Evolutionary conservation across 176 grass and related monocot genomes (phyloP).

Genomic region (Poa annua): DNA sequence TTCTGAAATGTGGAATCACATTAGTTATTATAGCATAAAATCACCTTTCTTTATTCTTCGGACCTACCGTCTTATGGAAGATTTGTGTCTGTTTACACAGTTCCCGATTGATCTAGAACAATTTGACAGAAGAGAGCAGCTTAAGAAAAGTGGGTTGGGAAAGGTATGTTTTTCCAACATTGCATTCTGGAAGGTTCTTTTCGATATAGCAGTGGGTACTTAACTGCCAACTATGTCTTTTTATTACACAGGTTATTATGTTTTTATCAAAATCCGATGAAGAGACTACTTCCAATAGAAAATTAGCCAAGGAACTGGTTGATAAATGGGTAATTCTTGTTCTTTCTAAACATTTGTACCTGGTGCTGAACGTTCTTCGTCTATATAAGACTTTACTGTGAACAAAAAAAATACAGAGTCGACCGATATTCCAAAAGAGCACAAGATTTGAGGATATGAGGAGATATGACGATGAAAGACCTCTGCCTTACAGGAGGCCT

Average conservation of each 20-base stretch:
- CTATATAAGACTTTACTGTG: conserved; percentile 15
- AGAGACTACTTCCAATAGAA: conserved; percentile 94
- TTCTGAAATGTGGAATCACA: conserved; percentile 6
- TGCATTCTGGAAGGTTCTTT: conserved; percentile 13
- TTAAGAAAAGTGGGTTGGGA: conserved; percentile 97
- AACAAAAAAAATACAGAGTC: conserved; percentile 61
- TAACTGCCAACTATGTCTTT: conserved; percentile 24
- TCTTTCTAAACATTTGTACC: conserved; percentile 19
- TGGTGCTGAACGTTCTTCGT: conserved; percentile 15
- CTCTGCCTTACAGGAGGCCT: conserved; percentile 68
- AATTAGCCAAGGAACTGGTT: conserved; percentile 92
- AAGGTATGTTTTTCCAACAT: conserved; percentile 53
- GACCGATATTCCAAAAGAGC: conserved; percentile 98
- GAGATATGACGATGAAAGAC: conserved; percentile 72
- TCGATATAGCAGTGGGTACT: neutral
- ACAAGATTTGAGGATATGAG: conserved; percentile 97
- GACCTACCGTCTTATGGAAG: conserved; percentile 39
- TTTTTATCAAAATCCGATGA: conserved; percentile 98
- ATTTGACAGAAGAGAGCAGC: conserved; percentile 84
- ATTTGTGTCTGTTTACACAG: conserved; percentile 52
- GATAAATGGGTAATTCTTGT: conserved; percentile 91
- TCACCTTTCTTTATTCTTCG: neutral
- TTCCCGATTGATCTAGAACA: conserved; percentile 97
- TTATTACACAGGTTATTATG: conserved; percentile 77
- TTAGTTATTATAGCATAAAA: conserved; percentile 9